Percentiles rank a stretch among this genome's conserved stretches.
These are phyloP conservation scores for Nakazawaea holstii DNA, from an alignment of 805 yeast genomes.

Conservation along the genomic window DNA sequence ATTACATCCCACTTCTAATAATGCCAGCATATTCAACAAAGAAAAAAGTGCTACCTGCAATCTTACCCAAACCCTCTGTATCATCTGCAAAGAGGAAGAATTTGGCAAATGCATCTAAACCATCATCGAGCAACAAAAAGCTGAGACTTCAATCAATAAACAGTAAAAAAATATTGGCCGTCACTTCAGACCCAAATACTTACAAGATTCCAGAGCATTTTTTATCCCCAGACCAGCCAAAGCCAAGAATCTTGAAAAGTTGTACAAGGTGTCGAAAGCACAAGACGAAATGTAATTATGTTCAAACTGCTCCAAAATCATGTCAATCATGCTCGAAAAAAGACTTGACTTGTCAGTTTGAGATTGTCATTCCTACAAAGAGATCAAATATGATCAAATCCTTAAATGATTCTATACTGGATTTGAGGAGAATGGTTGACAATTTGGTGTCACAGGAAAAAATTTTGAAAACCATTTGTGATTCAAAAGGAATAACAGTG, in stretches of 20 bases:
- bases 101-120: neutral
- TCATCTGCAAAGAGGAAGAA: neutral
- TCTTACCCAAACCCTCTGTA: neutral
- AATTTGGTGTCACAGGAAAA: conserved; percentile 21
- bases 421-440: conserved; percentile 24
- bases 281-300: conserved; percentile 62
- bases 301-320: conserved; percentile 43
- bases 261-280: conserved; percentile 63
- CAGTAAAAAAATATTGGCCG: conserved; percentile 4
- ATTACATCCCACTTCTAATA: neutral
- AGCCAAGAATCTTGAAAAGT: conserved; percentile 44
- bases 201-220: conserved; percentile 11
- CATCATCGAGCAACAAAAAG: neutral
- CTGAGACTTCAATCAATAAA: neutral
- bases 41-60: neutral
- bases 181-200: conserved; percentile 8
- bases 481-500: conserved; percentile 21
- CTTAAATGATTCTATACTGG: conserved; percentile 25
- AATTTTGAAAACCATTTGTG: conserved; percentile 19
- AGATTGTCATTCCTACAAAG: conserved; percentile 48
- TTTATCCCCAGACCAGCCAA: conserved; percentile 20
- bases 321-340: conserved; percentile 53
- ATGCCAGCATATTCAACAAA: neutral
- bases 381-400: conserved; percentile 34
- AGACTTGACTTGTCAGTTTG: conserved; percentile 48